A percentile compares a stretch with the other conserved stretches of the same genome.
Evolutionary conservation across 2,329 filamentous ascomycete genomes (phyloP).

Genomic region (Microcyclospora pomicola): DNA sequence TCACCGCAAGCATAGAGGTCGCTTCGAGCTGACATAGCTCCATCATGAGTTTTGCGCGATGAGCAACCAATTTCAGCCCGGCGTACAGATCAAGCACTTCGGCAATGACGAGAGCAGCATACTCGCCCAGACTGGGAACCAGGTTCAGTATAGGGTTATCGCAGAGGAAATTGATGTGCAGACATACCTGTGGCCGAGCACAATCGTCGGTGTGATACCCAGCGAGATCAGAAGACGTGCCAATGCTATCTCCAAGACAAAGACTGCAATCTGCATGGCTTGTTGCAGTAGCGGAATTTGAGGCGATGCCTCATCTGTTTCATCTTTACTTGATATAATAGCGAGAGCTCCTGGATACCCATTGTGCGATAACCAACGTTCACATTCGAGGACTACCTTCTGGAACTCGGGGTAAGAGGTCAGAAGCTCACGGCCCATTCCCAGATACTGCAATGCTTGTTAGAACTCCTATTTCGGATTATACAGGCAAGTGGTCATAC

Average conservation of each 20-base stretch:
- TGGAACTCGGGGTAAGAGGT: conserved; percentile 17
- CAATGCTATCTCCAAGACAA: conserved; percentile 31
- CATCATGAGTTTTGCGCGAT: background rate
- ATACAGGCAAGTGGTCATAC: too few species aligned
- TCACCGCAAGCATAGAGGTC: conserved; percentile 17
- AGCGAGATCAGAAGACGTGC: conserved; percentile 15
- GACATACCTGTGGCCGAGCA: conserved; percentile 16
- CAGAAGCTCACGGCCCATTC: conserved; percentile 21
- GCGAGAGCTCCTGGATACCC: too few species aligned
- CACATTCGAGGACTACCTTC: conserved; percentile 1
- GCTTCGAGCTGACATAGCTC: conserved; percentile 12
- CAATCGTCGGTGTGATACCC: conserved; percentile 14
- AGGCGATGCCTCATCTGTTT: too few species aligned
- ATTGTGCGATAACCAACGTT: conserved; percentile 1
- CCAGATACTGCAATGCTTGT: conserved; percentile 5
- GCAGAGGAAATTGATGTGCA: too few species aligned
- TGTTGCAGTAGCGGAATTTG: conserved; percentile 6
- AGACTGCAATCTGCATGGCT: conserved; percentile 25
- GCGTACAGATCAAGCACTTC: background rate
- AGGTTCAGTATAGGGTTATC: too few species aligned
- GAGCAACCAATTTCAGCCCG: background rate
- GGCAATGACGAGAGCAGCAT: background rate
- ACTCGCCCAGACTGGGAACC: conserved; percentile 1
- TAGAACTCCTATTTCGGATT: too few species aligned
- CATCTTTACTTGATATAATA: too few species aligned